Conservation (phyloP, 768 basidiomycete species). For the Hemileccinum rubropunctum region DNA sequence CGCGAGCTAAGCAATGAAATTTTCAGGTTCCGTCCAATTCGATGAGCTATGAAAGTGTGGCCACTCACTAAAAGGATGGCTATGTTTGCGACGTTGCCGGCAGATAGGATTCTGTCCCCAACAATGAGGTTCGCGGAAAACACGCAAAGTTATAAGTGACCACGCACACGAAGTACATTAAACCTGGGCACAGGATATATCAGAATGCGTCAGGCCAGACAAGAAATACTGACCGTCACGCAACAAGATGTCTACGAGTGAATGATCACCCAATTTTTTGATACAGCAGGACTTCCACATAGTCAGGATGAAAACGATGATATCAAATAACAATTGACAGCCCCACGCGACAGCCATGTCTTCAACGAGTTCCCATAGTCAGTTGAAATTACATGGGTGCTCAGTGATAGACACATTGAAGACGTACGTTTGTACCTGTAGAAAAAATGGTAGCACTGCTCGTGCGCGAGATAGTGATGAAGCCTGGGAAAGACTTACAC, state of each 20-base stretch:
- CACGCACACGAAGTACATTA: slow-evolving; percentile 19
- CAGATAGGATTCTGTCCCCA: slow-evolving; percentile 12
- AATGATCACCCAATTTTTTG: slow-evolving; percentile 1
- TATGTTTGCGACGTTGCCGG: slow-evolving; percentile 9
- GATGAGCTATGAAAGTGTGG: neutral
- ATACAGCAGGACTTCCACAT: slow-evolving; percentile 10
- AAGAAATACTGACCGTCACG: slow-evolving; percentile 16
- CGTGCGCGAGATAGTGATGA: neutral
- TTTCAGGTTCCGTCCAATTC: neutral
- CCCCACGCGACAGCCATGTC: slow-evolving; percentile 8
- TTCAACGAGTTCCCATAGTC: neutral
- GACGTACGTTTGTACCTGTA: slow-evolving; percentile 14
- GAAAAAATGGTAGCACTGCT: neutral
- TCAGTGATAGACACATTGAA: neutral
- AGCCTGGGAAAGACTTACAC: slow-evolving; percentile 5
- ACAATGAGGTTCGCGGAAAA: neutral
- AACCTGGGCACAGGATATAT: slow-evolving; percentile 3
- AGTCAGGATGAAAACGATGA: slow-evolving; percentile 20
- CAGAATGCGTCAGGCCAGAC: neutral
- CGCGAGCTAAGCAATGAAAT: neutral
- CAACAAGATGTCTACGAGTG: slow-evolving; percentile 11
- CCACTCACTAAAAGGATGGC: slow-evolving; percentile 9
- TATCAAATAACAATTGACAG: slow-evolving; percentile 19
- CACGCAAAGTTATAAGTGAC: neutral
- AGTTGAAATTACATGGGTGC: neutral